Base-by-base conservation (phyloP, 1,284 basidiomycete species). In the Cystobasidium pallidum region DNA sequence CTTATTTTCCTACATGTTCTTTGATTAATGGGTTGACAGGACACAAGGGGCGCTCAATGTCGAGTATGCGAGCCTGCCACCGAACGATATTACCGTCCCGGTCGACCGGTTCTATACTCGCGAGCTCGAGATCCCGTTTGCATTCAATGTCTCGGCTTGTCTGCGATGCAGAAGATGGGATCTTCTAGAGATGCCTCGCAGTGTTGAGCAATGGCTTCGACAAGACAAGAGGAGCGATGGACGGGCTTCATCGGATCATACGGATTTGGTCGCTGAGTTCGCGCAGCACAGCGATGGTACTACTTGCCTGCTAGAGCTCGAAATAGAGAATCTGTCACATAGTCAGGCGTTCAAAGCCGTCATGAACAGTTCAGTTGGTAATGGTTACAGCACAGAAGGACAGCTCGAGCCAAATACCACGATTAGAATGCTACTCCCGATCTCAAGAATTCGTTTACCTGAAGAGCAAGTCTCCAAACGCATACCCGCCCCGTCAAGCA, bases 341-440 rank as follows among this genome's bases (percentile, higher is more conserved):
- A 91, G 90, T 0, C 83, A 89, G 30, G 91, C 93, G 0, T 95
- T 98, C 78, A 90, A 94, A 78, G 89, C 95, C 8, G 87, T 85
- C 0, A 87, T 98, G 70, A 59, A 67, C 19, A 30, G 39, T 34
- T 15, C n/a, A 21, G 43, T 7, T 21, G 19, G 32, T 2, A n/a
- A 13, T 3, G 30, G 36, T 19, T 49, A 70, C 70, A 66, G 34
- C 55, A 62, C 75, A 6, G 61, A 68, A 15, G 70, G 77, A 43
- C 75, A 75, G 3, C 67, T 78, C 28, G 78, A 78, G 54, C 74
- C 93, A 26, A 92, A 92, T 4, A 89, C 91, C 7, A 93, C 89
- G 8, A 87, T 89, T 78, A 94, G 92, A 54, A 83, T 96, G 61
- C 82, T 93, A 13, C 82, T 97, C 17, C 92, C 94, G 0, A 81